Percentiles rank a stretch among this genome's conserved stretches.
phyloP scores from a whole-genome alignment of 2,329 filamentous ascomycete species.

The Trichoderma atroviride region DNA sequence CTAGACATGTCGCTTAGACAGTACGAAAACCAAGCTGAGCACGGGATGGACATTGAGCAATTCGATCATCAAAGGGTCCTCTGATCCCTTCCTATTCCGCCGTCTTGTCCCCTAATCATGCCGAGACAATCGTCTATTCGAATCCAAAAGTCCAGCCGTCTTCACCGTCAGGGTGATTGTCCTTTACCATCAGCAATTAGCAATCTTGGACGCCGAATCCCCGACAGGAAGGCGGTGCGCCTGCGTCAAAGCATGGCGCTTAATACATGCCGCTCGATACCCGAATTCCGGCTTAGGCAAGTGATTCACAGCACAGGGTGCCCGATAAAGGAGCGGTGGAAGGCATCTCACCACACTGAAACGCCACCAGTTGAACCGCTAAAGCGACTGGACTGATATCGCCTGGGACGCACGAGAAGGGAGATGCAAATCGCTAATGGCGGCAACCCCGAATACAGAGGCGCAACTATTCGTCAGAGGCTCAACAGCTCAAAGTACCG shows the following conservation, averaged over 20 bases:
- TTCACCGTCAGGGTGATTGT: not conserved
- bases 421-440: not conserved
- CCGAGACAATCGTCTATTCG: not conserved
- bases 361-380: not conserved
- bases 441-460: slow-evolving; percentile 12
- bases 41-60: not conserved
- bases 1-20: slow-evolving; percentile 9
- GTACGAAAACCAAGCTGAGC: not conserved
- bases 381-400: not conserved
- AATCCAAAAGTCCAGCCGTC: not conserved
- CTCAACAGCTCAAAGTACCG: not conserved
- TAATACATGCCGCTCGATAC: not conserved
- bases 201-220: not conserved
- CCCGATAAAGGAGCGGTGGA: slow-evolving; percentile 4
- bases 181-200: not conserved
- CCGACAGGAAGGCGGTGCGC: not conserved
- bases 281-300: slow-evolving; percentile 5
- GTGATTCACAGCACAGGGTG: not conserved
- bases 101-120: not conserved
- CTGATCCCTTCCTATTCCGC: slow-evolving; percentile 1
- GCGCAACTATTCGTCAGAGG: slow-evolving; percentile 5
- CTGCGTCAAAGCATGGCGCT: not conserved
- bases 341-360: slow-evolving; percentile 10
- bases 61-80: not conserved
- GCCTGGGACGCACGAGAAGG: not conserved